A percentile compares a stretch with the other conserved stretches of the same genome.
Conservation (phyloP, 768 basidiomycete species). For the Melanogaster broomeanus region DNA sequence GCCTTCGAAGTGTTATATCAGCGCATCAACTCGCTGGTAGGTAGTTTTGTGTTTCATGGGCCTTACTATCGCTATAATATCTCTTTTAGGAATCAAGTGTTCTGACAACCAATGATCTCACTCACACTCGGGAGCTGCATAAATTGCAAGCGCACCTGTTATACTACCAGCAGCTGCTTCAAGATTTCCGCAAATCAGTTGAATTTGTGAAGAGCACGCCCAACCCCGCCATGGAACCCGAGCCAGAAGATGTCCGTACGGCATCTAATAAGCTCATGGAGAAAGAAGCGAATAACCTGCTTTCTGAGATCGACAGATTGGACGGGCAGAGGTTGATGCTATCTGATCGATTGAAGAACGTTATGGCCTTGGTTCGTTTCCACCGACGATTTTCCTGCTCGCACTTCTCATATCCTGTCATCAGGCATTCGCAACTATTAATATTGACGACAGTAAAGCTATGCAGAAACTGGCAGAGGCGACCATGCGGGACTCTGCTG, state of each 20-base stretch:
- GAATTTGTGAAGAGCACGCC: slow-evolving; percentile 47
- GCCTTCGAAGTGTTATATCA: slow-evolving; percentile 50
- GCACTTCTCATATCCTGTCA: background rate
- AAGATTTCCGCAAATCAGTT: slow-evolving; percentile 53
- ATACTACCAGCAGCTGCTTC: slow-evolving; percentile 54
- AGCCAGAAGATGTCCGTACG: slow-evolving; percentile 2
- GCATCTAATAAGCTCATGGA: slow-evolving; percentile 39
- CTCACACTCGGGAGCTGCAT: slow-evolving; percentile 55
- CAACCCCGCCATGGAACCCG: slow-evolving; percentile 47
- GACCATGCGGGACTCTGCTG: slow-evolving; percentile 42
- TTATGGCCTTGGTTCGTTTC: slow-evolving; percentile 32
- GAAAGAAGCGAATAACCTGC: slow-evolving; percentile 49
- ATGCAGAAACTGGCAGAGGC: slow-evolving; percentile 52
- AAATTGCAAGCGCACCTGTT: slow-evolving; percentile 59
- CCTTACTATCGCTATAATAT: background rate
- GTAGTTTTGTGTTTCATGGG: slow-evolving; percentile 4
- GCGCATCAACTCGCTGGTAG: slow-evolving; percentile 52
- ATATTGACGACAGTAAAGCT: slow-evolving; percentile 51
- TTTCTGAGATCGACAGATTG: slow-evolving; percentile 51
- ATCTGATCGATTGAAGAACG: slow-evolving; percentile 35
- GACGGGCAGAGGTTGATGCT: slow-evolving; percentile 34
- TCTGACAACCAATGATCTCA: slow-evolving; percentile 40
- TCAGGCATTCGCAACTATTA: slow-evolving; percentile 62
- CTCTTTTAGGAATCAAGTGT: slow-evolving; percentile 46
- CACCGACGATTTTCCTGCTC: background rate